phyloP scores from a whole-genome alignment of 371 early-diverging fungal species.

The Mortierella sp. region DNA sequence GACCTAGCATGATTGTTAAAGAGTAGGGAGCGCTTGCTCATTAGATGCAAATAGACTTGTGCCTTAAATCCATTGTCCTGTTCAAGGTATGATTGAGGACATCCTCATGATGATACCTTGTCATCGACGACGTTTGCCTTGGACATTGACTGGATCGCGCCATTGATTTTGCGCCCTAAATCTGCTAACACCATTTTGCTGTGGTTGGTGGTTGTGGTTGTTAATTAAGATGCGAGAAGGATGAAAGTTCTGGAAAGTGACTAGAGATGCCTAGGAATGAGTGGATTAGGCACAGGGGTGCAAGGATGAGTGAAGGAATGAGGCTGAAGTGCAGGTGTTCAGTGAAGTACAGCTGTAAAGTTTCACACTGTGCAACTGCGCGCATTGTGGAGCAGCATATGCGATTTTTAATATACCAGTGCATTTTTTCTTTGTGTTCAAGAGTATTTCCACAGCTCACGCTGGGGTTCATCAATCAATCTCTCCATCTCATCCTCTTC shows the following conservation, averaged over 20 bases:
- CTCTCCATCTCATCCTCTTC: constrained; percentile 2
- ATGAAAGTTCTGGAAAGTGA: background rate
- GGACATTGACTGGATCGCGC: constrained; percentile 84
- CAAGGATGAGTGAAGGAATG: too few species aligned
- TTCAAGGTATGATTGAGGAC: too few species aligned
- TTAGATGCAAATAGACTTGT: background rate
- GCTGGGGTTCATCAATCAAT: background rate
- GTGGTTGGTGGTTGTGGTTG: background rate
- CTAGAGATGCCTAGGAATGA: background rate
- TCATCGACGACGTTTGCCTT: constrained; percentile 92
- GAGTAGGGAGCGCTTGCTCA: background rate
- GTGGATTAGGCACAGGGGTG: background rate
- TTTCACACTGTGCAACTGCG: too few species aligned
- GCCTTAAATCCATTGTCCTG: background rate
- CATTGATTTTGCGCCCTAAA: constrained; percentile 91
- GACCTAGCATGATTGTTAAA: constrained; percentile 60
- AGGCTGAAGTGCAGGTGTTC: too few species aligned
- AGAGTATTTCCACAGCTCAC: background rate
- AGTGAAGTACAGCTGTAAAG: too few species aligned
- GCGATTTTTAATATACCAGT: constrained; percentile 5
- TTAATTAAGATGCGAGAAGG: background rate
- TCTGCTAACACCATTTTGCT: constrained; percentile 88
- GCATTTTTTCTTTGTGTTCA: background rate
- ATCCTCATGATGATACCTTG: constrained; percentile 63
- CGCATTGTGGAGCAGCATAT: background rate